phyloP scores from a whole-genome alignment of 805 yeast species.

The Kodamaea neixiangensis region DNA sequence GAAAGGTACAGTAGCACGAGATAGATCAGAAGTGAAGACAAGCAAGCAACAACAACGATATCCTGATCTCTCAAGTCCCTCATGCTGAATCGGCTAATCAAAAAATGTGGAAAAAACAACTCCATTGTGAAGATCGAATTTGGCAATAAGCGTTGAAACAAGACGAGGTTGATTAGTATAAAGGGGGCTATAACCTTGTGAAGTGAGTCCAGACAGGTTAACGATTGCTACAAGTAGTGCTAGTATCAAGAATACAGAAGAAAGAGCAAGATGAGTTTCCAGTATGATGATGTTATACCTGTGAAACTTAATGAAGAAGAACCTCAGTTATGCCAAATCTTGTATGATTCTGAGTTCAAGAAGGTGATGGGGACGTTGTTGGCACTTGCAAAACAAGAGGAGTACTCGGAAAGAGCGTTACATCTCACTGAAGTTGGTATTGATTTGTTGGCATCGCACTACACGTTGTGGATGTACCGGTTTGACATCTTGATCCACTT shows the following conservation, averaged over 20 bases:
- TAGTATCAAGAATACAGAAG: not conserved
- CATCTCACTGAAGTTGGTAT: slow-evolving; percentile 66
- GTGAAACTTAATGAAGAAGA: slow-evolving; percentile 43
- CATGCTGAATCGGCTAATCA: slow-evolving; percentile 1
- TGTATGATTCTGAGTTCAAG: slow-evolving; percentile 73
- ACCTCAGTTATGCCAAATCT: slow-evolving; percentile 58
- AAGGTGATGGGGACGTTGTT: slow-evolving; percentile 61
- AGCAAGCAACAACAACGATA: slow-evolving; percentile 18
- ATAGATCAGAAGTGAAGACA: slow-evolving; percentile 22
- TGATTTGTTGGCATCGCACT: slow-evolving; percentile 79
- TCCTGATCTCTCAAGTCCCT: slow-evolving; percentile 13
- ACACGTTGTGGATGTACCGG: slow-evolving; percentile 83
- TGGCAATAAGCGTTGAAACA: slow-evolving; percentile 1
- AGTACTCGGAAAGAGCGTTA: slow-evolving; percentile 70
- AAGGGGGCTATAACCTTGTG: no score
- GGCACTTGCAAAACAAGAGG: slow-evolving; percentile 58
- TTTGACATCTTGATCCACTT: slow-evolving; percentile 50
- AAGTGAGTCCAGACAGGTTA: not conserved
- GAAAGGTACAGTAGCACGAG: slow-evolving; percentile 19
- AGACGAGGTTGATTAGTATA: not conserved
- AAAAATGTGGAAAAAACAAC: slow-evolving; percentile 10
- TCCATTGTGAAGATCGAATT: not conserved
- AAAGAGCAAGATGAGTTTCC: slow-evolving; percentile 3
- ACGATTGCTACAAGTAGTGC: not conserved
- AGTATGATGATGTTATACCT: slow-evolving; percentile 47